Conservation (phyloP, 371 early-diverging fungal species). For the Funneliformis caledonium region DNA sequence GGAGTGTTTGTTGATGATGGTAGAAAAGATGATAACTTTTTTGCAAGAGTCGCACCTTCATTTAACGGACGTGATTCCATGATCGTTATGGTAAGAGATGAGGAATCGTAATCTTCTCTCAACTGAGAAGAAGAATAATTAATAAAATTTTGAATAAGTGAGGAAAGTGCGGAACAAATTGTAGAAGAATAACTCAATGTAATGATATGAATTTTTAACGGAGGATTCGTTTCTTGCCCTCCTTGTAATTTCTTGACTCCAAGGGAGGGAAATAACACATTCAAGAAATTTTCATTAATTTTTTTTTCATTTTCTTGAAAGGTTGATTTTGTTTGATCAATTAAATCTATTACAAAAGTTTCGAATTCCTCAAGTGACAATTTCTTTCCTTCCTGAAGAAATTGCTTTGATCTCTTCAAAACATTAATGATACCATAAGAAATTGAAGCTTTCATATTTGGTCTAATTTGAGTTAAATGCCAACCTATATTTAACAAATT, state of each 20-base stretch:
- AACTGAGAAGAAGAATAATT: not conserved
- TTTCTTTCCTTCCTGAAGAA: not conserved
- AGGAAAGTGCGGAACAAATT: constrained; percentile 5
- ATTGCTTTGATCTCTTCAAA: not conserved
- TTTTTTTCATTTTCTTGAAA: constrained; percentile 2
- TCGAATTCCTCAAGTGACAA: constrained; percentile 17
- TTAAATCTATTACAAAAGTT: constrained; percentile 2
- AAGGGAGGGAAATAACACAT: not conserved
- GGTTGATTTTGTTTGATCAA: not conserved
- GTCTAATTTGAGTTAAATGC: constrained; percentile 35
- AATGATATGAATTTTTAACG: constrained; percentile 24
- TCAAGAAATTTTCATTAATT: constrained; percentile 17
- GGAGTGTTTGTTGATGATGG: not conserved
- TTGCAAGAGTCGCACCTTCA: constrained; percentile 31
- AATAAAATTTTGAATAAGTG: constrained; percentile 21
- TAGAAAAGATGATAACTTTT: constrained; percentile 1
- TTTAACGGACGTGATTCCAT: constrained; percentile 40
- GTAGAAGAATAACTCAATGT: constrained; percentile 39
- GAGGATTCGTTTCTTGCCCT: not conserved
- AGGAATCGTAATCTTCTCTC: not conserved
- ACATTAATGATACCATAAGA: constrained; percentile 13
- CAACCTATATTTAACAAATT: constrained; percentile 31
- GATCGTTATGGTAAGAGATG: constrained; percentile 12
- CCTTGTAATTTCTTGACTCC: not conserved
- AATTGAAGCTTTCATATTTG: constrained; percentile 38